Percentiles rank a stretch among this genome's conserved stretches.
Evolutionary conservation across 768 basidiomycete genomes (phyloP).

Genomic region (Tulasnella sp.): DNA sequence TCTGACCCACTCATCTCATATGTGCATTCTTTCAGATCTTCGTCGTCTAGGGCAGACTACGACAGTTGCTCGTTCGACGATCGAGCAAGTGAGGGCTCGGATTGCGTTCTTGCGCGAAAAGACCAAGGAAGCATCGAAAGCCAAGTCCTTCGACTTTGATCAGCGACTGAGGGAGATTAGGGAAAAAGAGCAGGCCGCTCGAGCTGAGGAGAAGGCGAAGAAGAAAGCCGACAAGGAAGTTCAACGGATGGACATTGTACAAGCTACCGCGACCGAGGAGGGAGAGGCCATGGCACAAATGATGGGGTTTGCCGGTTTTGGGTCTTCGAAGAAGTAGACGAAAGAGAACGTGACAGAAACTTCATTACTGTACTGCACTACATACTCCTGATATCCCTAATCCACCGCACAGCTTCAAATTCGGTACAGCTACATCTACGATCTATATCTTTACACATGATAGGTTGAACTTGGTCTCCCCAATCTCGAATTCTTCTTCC

Average conservation of each 20-base stretch:
- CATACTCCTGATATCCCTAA: neutral
- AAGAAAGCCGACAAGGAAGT: constrained; percentile 71
- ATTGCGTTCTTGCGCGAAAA: constrained; percentile 81
- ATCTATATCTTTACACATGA: constrained; percentile 46
- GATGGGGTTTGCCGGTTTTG: constrained; percentile 93
- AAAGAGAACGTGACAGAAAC: neutral
- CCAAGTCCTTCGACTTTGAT: constrained; percentile 93
- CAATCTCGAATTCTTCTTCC: constrained; percentile 81
- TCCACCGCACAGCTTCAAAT: neutral
- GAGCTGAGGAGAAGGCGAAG: constrained; percentile 64
- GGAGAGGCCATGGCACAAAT: constrained; percentile 56
- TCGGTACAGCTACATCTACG: neutral
- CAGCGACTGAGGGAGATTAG: constrained; percentile 74
- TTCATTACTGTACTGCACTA: neutral
- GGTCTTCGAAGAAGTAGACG: constrained; percentile 60
- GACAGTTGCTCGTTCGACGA: constrained; percentile 75
- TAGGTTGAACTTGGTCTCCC: constrained; percentile 64
- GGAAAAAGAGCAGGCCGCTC: constrained; percentile 52
- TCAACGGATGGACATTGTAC: constrained; percentile 51
- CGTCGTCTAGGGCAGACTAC: constrained; percentile 94
- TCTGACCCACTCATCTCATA: neutral
- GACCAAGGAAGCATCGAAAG: constrained; percentile 68
- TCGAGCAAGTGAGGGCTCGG: constrained; percentile 83
- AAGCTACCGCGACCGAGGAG: constrained; percentile 20
- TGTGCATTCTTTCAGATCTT: constrained; percentile 52